phyloP scores from a whole-genome alignment of 2,329 filamentous ascomycete species.

The Ambrosiella beaveri region DNA sequence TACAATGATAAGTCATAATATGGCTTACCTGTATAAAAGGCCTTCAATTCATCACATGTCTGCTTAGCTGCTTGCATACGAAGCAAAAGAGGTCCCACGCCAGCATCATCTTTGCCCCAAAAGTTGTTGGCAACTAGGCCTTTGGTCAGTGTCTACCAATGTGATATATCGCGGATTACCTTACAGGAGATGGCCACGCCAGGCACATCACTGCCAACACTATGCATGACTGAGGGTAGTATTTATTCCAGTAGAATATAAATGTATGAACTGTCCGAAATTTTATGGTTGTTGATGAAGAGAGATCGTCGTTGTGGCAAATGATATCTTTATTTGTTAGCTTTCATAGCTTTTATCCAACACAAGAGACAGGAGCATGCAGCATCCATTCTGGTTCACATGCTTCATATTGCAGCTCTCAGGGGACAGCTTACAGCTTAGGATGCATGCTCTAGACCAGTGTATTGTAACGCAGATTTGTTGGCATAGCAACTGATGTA shows the following conservation, averaged over 20 bases:
- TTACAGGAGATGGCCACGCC: slow-evolving; percentile 52
- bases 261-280: too few species aligned
- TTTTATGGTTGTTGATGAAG: too few species aligned
- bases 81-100: slow-evolving; percentile 75
- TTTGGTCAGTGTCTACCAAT: background rate
- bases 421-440: too few species aligned
- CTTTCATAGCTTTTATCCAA: too few species aligned
- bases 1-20: background rate
- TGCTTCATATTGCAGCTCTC: too few species aligned
- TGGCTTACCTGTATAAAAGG: slow-evolving; percentile 64
- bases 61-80: slow-evolving; percentile 91
- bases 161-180: slow-evolving; percentile 15
- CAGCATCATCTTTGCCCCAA: slow-evolving; percentile 98
- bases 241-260: background rate
- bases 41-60: slow-evolving; percentile 81
- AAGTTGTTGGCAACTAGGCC: slow-evolving; percentile 91
- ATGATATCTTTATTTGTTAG: too few species aligned
- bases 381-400: too few species aligned
- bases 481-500: too few species aligned
- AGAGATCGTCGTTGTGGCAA: too few species aligned
- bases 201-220: slow-evolving; percentile 32
- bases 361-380: too few species aligned
- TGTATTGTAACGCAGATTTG: too few species aligned
- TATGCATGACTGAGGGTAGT: slow-evolving; percentile 27
- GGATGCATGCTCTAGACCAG: too few species aligned